These are phyloP conservation scores for Annona cherimola DNA, from an alignment of 164 flowering plant genomes.

Conservation along the genomic window DNA sequence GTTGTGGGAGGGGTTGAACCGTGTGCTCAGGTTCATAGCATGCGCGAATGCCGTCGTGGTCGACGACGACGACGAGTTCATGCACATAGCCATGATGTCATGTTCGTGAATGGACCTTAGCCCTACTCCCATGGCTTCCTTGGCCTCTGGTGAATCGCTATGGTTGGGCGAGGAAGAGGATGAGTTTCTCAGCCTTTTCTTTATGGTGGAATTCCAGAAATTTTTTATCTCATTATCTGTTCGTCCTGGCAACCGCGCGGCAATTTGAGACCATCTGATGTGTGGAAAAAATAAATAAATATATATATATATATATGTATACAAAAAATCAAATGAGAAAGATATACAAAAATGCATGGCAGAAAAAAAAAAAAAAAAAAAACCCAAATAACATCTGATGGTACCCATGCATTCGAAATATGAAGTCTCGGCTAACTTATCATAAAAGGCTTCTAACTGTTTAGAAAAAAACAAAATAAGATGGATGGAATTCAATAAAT, in stretches of 20 bases:
- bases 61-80: conserved; percentile 28
- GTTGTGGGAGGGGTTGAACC: conserved; percentile 28
- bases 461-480: too few species aligned
- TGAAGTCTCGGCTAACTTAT: too few species aligned
- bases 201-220: conserved; percentile 76
- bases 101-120: conserved; percentile 32
- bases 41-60: conserved; percentile 32
- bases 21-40: conserved; percentile 21
- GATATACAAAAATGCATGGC: not conserved
- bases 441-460: too few species aligned
- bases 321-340: not conserved
- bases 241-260: conserved; percentile 72
- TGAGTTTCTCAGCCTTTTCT: conserved; percentile 53
- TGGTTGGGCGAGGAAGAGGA: conserved; percentile 42
- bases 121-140: conserved; percentile 17
- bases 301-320: not conserved
- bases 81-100: conserved; percentile 19
- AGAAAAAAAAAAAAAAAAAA: too few species aligned
- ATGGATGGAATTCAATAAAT: too few species aligned
- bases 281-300: conserved; percentile 6
- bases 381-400: too few species aligned
- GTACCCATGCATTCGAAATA: too few species aligned
- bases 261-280: conserved; percentile 82
- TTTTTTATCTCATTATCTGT: conserved; percentile 86
- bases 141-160: conserved; percentile 39